Conservation (phyloP, 2,329 filamentous ascomycete species). For the Rachicladosporium sp. region DNA sequence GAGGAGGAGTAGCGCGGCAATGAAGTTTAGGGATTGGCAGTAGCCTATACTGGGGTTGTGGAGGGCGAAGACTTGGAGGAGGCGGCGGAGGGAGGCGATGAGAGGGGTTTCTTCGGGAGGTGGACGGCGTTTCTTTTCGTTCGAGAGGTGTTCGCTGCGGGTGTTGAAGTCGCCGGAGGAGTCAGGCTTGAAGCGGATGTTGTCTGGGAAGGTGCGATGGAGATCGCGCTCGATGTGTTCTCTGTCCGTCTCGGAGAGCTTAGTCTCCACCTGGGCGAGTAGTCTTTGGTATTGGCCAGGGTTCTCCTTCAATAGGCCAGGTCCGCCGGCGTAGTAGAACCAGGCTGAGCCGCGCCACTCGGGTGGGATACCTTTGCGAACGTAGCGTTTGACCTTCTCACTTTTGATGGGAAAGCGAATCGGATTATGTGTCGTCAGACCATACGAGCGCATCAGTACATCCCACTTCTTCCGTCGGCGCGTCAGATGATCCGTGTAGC, state of each 20-base stretch:
- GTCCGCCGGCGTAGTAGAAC: constrained; percentile 92
- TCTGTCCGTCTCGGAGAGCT: constrained; percentile 55
- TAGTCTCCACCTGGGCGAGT: constrained; percentile 51
- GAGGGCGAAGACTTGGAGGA: constrained; percentile 78
- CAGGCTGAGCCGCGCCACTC: constrained; percentile 92
- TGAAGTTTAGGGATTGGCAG: constrained; percentile 90
- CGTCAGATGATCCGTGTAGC: constrained; percentile 63
- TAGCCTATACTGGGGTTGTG: constrained; percentile 89
- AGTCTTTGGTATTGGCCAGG: constrained; percentile 64
- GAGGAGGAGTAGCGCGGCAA: constrained; percentile 76
- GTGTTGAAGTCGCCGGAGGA: constrained; percentile 18
- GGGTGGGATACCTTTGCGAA: constrained; percentile 85
- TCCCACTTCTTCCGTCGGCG: constrained; percentile 74
- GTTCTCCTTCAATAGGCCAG: constrained; percentile 62
- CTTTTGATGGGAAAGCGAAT: constrained; percentile 68
- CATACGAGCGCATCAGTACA: constrained; percentile 61
- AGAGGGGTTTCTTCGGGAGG: constrained; percentile 59
- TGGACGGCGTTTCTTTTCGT: constrained; percentile 41
- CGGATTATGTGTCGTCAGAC: constrained; percentile 58
- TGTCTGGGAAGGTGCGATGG: constrained; percentile 89
- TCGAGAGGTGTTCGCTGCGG: no score
- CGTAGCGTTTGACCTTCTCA: constrained; percentile 75
- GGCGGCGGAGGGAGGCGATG: constrained; percentile 67
- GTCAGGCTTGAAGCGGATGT: constrained; percentile 72
- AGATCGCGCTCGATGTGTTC: constrained; percentile 91